Base-by-base conservation (phyloP, 139 green algal species). In the Chlamydomonas incerta region DNA sequence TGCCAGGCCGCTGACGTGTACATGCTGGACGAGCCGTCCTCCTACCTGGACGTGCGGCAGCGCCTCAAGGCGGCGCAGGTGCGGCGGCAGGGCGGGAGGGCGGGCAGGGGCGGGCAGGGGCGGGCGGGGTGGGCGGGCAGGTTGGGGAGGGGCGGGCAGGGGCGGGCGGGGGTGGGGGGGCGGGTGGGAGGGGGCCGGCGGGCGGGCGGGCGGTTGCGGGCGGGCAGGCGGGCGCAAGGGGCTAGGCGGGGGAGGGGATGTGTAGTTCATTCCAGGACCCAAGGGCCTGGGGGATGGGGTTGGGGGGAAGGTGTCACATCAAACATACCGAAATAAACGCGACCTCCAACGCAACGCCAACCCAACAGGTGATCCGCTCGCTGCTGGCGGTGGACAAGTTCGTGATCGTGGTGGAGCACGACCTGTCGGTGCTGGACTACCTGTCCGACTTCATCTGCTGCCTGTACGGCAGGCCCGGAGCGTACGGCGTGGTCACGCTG, bases 391-490 rank as follows among this genome's bases (percentile, higher is more conserved):
- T 93, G 47, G 85, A 95, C 81, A 97, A 94, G 71, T 99, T 96
- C 85, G 96, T 99, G 17, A 98, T 99, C 33, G 96, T 99, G 26
- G 97, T 99, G 80, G 97, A 99, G 95, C 97, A 99, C 91, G 96
- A 99, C 81, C 86, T 96, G 68, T 93, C 92, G n/a, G 98, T 99
- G 85, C 94, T 99, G 80, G 98, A 99, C 94, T 99, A 99, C 92
- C 92, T 99, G 26, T 98, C 96, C 2, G 98, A 99, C 95, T 99
- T 99, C 93, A 97, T 99, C 87, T 99, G 98, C 94, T 99, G 97
- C 93, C 91, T 99, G 87, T 99, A 99, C 82, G 98, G 98, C 86
- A 98, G 99, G 93, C 98, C 98, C 2, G 95, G 96, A 46, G 98
- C 98, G 11, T 99, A 99, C 86, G 98, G 98, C 66, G 98, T 99